phyloP scores from a whole-genome alignment of 2,329 filamentous ascomycete genomes.

The Nigrospora oryzae region DNA sequence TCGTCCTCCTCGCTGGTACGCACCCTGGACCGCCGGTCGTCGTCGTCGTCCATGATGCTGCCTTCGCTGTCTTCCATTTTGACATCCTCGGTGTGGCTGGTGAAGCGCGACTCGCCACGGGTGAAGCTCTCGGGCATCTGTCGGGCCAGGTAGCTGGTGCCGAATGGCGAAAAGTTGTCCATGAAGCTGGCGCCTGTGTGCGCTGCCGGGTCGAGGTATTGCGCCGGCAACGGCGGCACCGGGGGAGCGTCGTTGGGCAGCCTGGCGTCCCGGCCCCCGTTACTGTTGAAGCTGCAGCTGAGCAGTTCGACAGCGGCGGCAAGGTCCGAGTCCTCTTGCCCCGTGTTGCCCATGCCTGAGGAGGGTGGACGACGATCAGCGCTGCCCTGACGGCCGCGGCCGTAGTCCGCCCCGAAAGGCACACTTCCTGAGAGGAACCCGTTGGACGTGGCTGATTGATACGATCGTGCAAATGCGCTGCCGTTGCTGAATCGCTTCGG shows the following conservation, averaged over 20 bases:
- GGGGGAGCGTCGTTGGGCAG: constrained; percentile 71
- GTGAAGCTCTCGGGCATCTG: constrained; percentile 57
- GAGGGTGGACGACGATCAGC: constrained; percentile 71
- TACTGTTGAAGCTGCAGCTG: constrained; percentile 84
- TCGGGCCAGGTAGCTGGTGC: constrained; percentile 52
- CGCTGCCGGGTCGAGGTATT: constrained; percentile 59
- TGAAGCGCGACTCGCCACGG: constrained; percentile 34
- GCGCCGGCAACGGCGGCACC: constrained; percentile 76
- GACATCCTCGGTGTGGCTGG: constrained; percentile 46
- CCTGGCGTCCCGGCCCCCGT: constrained; percentile 55
- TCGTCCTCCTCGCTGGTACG: constrained; percentile 77
- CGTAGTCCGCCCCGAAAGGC: constrained; percentile 37
- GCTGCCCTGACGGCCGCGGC: constrained; percentile 65
- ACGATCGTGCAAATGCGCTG: constrained; percentile 63
- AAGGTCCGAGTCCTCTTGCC: constrained; percentile 78
- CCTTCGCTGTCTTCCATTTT: constrained; percentile 61
- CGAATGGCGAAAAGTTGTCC: constrained; percentile 43
- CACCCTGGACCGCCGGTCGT: constrained; percentile 47
- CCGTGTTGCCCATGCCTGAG: constrained; percentile 65
- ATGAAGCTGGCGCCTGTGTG: constrained; percentile 55
- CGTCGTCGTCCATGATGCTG: constrained; percentile 56
- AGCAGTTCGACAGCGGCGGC: constrained; percentile 85
- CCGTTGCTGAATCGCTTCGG: constrained; percentile 52
- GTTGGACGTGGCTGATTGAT: constrained; percentile 61
- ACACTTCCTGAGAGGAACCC: constrained; percentile 43